Base-by-base conservation (phyloP, 2,329 filamentous ascomycete species). In the Ascocoryne sarcoides region DNA sequence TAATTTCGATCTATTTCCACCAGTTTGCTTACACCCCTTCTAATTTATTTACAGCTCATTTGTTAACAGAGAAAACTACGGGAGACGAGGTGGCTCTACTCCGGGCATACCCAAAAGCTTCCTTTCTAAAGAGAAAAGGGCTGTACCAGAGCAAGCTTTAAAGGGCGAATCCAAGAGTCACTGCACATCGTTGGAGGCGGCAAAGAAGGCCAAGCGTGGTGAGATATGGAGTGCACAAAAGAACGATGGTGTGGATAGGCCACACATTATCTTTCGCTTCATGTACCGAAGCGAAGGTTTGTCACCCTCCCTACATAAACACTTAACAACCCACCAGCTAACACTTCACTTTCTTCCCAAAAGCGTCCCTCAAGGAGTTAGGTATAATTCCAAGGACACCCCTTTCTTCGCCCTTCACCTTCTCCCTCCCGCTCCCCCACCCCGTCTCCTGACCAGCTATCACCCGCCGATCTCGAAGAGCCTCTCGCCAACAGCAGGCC, bases 241-340 rank as follows among this genome's bases (percentile, higher is more conserved):
- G 37, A 45, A 38, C n/a, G 50, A 51, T 50, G 51, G 41, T 46
- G 55, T 31, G 3, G 43, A 46, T 18, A 36, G 46, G 19, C 43
- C 41, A 3, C 8, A 47, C 12, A 41, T 31, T 9, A 40, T 38
- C 14, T 56, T 52, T 36, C 39, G 18, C 9, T 58, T 58, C 42
- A 49, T 51, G 9, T 58, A 57, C 20, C 49, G 55, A 2, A 46
- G 46, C n/a, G 35, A 43, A 28, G 45, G 53, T 54, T 39, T 14
- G 47, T 38, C 16, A 16, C 18, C 18, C 35, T 5, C n/a, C 5
- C 19, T n/a, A n/a, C 10, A 14, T 19, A 10, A 15, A n/a, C 10
- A 17, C 3, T 4, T 10, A 16, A 4, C 18, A 14, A 31, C 10
- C 16, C 7, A 28, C 14, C 32, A 12, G 21, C 26, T 10, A 15